phyloP scores from a whole-genome alignment of 305 asterid genomes.

The Fraxinus platypoda region DNA sequence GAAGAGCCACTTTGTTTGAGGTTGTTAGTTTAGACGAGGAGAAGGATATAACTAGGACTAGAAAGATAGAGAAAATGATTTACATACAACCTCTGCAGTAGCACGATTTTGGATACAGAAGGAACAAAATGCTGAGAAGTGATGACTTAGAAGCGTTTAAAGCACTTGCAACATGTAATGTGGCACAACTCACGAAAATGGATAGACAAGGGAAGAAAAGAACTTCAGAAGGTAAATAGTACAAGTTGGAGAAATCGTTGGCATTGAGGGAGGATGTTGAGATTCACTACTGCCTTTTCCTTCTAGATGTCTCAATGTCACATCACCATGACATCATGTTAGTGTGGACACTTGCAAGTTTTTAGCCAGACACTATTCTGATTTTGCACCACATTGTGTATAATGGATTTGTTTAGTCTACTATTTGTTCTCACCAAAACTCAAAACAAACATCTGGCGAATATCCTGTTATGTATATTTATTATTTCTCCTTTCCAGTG shows the following conservation, averaged over 20 bases:
- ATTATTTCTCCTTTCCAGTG: not conserved
- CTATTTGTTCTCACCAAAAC: not conserved
- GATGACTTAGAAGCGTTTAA: not conserved
- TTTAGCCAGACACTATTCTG: not conserved
- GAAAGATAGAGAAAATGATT: not conserved
- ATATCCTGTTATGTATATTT: not conserved
- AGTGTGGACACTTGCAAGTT: not conserved
- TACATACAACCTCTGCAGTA: not conserved
- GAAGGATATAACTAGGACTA: not conserved
- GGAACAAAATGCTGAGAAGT: not conserved
- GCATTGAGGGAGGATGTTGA: not conserved
- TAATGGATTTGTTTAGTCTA: not conserved
- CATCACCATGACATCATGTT: not conserved
- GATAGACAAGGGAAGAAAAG: not conserved
- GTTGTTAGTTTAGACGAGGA: not conserved
- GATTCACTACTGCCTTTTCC: not conserved
- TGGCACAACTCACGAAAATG: not conserved
- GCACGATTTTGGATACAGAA: not conserved
- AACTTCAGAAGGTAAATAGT: not conserved
- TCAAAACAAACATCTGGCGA: not conserved
- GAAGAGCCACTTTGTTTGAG: not conserved
- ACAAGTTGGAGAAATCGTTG: not conserved
- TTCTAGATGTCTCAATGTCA: not conserved
- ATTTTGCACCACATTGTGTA: not conserved
- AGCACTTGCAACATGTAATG: not conserved